phyloP scores from a whole-genome alignment of 139 green algal species.

The Ettlia oleoabundans region DNA sequence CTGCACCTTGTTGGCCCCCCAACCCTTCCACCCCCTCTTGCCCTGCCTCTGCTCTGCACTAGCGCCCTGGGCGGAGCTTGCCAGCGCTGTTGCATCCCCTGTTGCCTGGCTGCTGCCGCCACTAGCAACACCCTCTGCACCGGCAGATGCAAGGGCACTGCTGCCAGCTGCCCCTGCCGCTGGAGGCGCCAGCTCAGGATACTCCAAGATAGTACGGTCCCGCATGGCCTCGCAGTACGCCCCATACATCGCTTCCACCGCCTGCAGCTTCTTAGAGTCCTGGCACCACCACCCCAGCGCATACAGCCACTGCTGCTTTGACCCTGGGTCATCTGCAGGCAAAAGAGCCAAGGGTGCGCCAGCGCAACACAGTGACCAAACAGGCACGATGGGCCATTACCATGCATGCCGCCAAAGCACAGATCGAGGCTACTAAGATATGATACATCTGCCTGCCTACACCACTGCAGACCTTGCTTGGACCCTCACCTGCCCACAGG shows the following conservation, averaged over 20 bases:
- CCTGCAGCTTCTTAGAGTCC: conserved; percentile 6
- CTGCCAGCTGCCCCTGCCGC: not conserved
- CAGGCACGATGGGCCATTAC: too few species aligned
- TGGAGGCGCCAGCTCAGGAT: not conserved
- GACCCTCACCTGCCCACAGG: conserved; percentile 48
- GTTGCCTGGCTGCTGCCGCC: not conserved
- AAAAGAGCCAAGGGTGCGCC: too few species aligned
- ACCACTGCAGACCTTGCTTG: not conserved
- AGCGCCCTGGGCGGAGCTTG: not conserved
- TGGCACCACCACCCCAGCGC: conserved; percentile 46
- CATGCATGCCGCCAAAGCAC: too few species aligned
- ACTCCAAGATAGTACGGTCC: conserved; percentile 9
- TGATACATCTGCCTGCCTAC: not conserved
- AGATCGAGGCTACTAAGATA: not conserved
- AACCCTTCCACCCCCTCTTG: conserved; percentile 25
- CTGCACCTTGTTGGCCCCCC: conserved; percentile 32
- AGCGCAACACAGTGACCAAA: too few species aligned
- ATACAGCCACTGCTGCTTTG: conserved; percentile 48
- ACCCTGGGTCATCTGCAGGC: conserved; percentile 38
- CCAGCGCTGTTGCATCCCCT: not conserved
- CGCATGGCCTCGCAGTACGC: conserved; percentile 40
- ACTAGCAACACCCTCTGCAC: not conserved
- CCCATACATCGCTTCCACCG: conserved; percentile 32
- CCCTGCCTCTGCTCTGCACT: not conserved
- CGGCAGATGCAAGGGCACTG: not conserved